Evolutionary conservation across 495 filamentous ascomycete genomes (phyloP).

Genomic region (Corynascus novoguineensis): DNA sequence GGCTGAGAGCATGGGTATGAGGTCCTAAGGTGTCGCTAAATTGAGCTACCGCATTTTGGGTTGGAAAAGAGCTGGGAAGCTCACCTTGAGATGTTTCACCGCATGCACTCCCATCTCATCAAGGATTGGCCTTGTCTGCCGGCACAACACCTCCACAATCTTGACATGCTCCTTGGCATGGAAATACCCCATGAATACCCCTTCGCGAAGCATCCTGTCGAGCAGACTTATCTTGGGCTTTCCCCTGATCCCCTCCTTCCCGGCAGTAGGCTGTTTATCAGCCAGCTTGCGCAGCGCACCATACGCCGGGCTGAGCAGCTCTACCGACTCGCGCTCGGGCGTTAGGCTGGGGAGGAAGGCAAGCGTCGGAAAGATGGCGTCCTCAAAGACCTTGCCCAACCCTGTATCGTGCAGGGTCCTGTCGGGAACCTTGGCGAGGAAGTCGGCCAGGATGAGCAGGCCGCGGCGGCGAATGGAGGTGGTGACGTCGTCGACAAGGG

Average conservation of each 20-base stretch:
- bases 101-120: constrained; percentile 59
- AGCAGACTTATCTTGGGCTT: constrained; percentile 35
- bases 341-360: constrained; percentile 74
- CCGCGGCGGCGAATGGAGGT: constrained; percentile 53
- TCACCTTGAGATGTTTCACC: constrained; percentile 67
- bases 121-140: constrained; percentile 49
- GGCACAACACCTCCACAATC: constrained; percentile 55
- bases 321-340: constrained; percentile 62
- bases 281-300: constrained; percentile 58
- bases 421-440: constrained; percentile 56
- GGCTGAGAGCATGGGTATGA: constrained; percentile 61
- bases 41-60: not conserved
- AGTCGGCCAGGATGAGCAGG: constrained; percentile 51
- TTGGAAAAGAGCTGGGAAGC: not conserved
- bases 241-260: not conserved
- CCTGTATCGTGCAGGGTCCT: constrained; percentile 64
- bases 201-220: constrained; percentile 51
- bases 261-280: constrained; percentile 30
- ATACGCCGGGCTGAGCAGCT: constrained; percentile 61
- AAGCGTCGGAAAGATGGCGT: constrained; percentile 67
- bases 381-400: constrained; percentile 70
- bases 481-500: constrained; percentile 66
- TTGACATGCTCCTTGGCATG: constrained; percentile 47
- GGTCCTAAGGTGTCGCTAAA: constrained; percentile 41
- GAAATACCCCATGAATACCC: constrained; percentile 49